phyloP scores from a whole-genome alignment of 148 eudicot species.

The Camellia lanceoleosa region DNA sequence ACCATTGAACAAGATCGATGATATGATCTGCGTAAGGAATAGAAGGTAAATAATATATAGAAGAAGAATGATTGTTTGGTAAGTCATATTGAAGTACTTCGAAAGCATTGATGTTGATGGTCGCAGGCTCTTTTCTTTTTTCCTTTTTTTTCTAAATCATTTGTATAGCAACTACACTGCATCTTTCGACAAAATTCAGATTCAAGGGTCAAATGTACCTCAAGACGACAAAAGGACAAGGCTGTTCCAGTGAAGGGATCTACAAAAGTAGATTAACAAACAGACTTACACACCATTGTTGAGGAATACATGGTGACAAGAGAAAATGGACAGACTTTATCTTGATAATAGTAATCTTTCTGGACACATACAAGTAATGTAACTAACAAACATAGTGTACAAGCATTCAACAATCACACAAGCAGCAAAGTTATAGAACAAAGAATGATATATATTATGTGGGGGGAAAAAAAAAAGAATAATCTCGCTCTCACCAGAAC shows the following conservation, averaged over 20 bases:
- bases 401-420: not conserved
- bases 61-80: not conserved
- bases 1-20: not conserved
- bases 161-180: not conserved
- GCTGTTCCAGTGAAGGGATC: not conserved
- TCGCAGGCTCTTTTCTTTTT: not conserved
- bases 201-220: not conserved
- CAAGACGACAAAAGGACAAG: not conserved
- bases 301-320: not conserved
- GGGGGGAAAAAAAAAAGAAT: too few relatives aligned
- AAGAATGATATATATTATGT: not conserved
- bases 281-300: not conserved
- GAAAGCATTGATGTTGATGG: not conserved
- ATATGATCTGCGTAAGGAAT: not conserved
- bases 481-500: conserved; percentile 52
- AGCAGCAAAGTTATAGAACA: not conserved
- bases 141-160: not conserved
- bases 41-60: not conserved
- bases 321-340: not conserved
- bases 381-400: not conserved
- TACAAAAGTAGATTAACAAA: not conserved
- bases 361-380: not conserved
- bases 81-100: not conserved
- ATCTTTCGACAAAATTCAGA: not conserved
- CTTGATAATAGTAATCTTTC: not conserved